Base-by-base conservation (phyloP, 2,329 filamentous ascomycete species). In the Aureobasidium sp. region DNA sequence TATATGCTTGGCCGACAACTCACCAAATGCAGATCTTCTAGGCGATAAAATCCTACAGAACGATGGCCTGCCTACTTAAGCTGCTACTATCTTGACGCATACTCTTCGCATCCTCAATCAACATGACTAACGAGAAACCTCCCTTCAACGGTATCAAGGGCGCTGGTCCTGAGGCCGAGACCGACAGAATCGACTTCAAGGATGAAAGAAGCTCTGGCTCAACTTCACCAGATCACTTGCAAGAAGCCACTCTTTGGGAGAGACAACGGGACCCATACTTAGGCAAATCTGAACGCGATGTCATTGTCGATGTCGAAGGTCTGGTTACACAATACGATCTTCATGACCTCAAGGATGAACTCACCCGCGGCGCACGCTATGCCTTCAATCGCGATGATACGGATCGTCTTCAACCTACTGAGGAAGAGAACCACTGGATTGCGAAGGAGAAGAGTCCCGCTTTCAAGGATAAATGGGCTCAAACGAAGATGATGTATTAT, bases 401-500 rank as follows among this genome's bases (percentile, higher is more conserved):
- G 27, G 67, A 68, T 7, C 58, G 66, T 25, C 51, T 67, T 16
- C 86, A 84, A 9, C 79, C 93, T 56, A 89, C 83, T 0, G 80
- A 83, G 1, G 82, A 86, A 15, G 91, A 94, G 73, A 83, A 82
- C 47, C 78, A 82, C 2, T 80, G 87, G 7, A 77, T 94, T 45
- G 80, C 85, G 15, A 82, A 85, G 23, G 91, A 94, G 73, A 83
- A 86, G 47, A 86, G 85, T 1, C 84, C 92, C 72, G 89, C 88
- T 67, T 94, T 91, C 91, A 86, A 85, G 8, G 91, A 94, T 88
- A 93, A 68, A 67, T 87, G 85, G 84, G 78, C 77, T 9, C 84
- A 86, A 67, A 83, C 85, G 3, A 69, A 68, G 53, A 68, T 79
- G 23, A 76, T 87, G 16, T 86, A 86, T 71, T 80, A 82, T 66